Percentiles rank a stretch among this genome's conserved stretches.
phyloP scores from a whole-genome alignment of 371 early-diverging fungal species.

The Mortierella sp. region DNA sequence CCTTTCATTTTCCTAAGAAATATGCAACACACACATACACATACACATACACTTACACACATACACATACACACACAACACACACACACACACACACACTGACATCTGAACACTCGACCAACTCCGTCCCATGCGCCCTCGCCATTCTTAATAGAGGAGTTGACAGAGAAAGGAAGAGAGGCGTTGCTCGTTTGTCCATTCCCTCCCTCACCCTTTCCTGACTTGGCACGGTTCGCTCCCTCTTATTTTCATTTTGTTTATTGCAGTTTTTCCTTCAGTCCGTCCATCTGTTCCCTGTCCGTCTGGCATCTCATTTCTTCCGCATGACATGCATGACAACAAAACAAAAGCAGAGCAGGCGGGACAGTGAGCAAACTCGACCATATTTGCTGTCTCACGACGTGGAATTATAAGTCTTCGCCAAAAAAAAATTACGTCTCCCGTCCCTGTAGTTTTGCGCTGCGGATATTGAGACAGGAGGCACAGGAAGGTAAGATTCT shows the following conservation, averaged over 20 bases:
- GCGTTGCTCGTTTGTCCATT: no score
- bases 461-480: neutral
- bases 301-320: neutral
- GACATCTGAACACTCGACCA: no score
- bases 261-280: neutral
- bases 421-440: neutral
- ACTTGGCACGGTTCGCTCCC: neutral
- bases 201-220: no score
- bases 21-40: neutral
- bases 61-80: neutral
- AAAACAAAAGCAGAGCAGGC: neutral
- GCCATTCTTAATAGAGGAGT: no score
- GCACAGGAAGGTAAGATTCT: neutral
- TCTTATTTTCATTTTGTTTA: neutral
- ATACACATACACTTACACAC: neutral
- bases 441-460: no score
- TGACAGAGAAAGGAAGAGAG: neutral
- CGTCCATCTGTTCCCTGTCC: neutral
- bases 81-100: neutral
- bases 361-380: neutral
- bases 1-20: neutral
- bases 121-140: no score
- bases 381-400: neutral
- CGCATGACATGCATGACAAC: neutral
- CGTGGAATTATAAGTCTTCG: constrained; percentile 7